A percentile compares a stretch with the other conserved stretches of the same genome.
These are phyloP conservation scores for Fusarium brachygibbosum DNA, from an alignment of 2,329 filamentous ascomycete species.

Conservation along the genomic window DNA sequence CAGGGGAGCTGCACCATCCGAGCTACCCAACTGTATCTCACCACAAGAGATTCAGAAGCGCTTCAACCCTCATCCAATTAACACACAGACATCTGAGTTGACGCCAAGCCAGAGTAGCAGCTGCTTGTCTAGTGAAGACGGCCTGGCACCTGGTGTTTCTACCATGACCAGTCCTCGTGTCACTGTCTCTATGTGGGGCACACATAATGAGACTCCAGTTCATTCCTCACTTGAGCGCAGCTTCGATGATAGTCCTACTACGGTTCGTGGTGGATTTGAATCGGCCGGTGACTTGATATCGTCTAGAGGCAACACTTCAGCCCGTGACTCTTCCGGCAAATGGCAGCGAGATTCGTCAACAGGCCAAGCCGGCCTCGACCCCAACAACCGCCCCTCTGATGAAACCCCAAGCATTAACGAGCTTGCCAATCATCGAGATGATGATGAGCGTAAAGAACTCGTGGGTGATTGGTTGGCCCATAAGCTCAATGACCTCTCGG, in stretches of 20 bases:
- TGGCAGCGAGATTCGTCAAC: conserved; percentile 58
- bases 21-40: conserved; percentile 56
- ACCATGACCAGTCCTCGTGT: conserved; percentile 67
- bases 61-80: conserved; percentile 53
- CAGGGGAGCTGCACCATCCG: conserved; percentile 41
- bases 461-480: conserved; percentile 66
- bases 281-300: conserved; percentile 59
- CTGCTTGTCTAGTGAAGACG: conserved; percentile 66
- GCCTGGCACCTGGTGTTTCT: conserved; percentile 55
- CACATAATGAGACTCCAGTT: conserved; percentile 55
- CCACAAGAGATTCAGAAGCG: conserved; percentile 59
- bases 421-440: conserved; percentile 57
- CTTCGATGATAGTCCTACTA: conserved; percentile 56
- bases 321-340: conserved; percentile 58
- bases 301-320: conserved; percentile 43
- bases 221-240: conserved; percentile 58
- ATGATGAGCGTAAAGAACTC: conserved; percentile 62
- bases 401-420: conserved; percentile 66
- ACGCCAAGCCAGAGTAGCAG: conserved; percentile 66
- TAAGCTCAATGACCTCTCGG: conserved; percentile 49
- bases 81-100: conserved; percentile 55
- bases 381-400: conserved; percentile 58
- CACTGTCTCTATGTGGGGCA: conserved; percentile 69
- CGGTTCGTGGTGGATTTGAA: conserved; percentile 54
- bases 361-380: conserved; percentile 63